Conservation (phyloP, 192 early-diverging fungal genomes). For the Podila verticillata region DNA sequence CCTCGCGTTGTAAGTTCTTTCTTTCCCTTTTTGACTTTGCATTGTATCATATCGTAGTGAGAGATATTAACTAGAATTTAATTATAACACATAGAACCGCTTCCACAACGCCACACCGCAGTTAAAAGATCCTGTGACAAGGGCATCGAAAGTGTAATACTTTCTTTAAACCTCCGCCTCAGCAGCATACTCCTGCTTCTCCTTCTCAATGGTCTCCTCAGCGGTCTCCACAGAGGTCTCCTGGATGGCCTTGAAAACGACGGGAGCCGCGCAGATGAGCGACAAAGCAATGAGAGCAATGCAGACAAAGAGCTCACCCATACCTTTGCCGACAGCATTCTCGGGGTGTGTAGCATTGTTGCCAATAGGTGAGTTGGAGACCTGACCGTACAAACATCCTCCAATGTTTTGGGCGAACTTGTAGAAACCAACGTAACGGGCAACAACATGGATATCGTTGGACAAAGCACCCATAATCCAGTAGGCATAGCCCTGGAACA, state of each 20-base stretch:
- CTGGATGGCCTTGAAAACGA: constrained; percentile 4
- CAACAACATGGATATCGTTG: constrained; percentile 73
- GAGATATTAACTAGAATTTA: too few relatives aligned
- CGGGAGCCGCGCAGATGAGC: constrained; percentile 1
- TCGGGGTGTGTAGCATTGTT: not conserved
- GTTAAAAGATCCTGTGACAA: too few relatives aligned
- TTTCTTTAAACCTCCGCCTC: constrained; percentile 6
- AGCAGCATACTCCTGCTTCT: constrained; percentile 7
- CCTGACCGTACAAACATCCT: constrained; percentile 1
- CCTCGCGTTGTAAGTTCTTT: too few relatives aligned
- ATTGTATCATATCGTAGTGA: too few relatives aligned
- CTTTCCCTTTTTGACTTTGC: too few relatives aligned
- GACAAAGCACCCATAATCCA: constrained; percentile 84
- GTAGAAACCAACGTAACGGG: constrained; percentile 64
- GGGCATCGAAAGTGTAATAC: not conserved
- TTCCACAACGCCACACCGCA: too few relatives aligned
- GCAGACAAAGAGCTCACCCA: constrained; percentile 5
- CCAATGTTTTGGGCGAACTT: too few relatives aligned
- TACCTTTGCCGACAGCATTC: constrained; percentile 6
- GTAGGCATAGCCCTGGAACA: constrained; percentile 77
- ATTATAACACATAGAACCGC: too few relatives aligned
- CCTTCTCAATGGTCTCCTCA: constrained; percentile 1
- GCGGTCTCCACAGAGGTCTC: not conserved
- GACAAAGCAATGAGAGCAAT: constrained; percentile 4
- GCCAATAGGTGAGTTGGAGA: constrained; percentile 5